Base-by-base conservation (phyloP, 2,329 filamentous ascomycete genomes). In the Clonostachys solani region DNA sequence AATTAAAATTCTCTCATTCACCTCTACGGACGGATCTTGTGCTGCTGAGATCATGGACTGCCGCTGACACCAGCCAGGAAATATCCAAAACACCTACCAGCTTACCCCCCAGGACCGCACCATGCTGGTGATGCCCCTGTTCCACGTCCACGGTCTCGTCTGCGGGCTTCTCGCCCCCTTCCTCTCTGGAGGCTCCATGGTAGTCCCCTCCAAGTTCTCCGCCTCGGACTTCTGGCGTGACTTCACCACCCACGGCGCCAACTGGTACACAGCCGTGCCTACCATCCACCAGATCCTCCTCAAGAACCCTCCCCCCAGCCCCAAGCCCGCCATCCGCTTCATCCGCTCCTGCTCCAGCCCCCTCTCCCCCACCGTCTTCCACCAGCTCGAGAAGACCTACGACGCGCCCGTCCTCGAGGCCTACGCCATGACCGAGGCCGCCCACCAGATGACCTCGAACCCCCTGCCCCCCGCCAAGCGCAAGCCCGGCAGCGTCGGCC, bases 221-320 rank as follows among this genome's bases (percentile, higher is more conserved):
- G 89, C 90, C 9, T 79, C 80, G 2, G 84, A 88, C 17, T 95
- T 95, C 69, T 95, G 90, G 90, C 65, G 67, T 19, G 85, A 94
- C 63, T 94, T 94, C 59, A 75, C 75, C 54, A 72, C 76, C 6
- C 76, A 91, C 71, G 75, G 82, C 53, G 90, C 89, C 23, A 95
- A 89, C 64, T 95, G 90, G 90, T 95, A 94, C 69, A 94, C 89
- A 0, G 90, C 90, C 1, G 90, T 94, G n/a, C 90, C 90, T 2
- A 95, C 90, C 1, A 95, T 95, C 62, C 90, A 95, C 66, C 89
- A 94, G 61, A 92, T 95, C 58, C 75, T 95, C 5, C 81, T 95
- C 49, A 89, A 86, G 68, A 83, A 79, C 55, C 82, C 86, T 7
- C 64, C 80, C 4, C 90, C 89, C 5, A 78, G 63, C 47, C 84